phyloP scores from a whole-genome alignment of 2,329 filamentous ascomycete genomes.

The Rutstroemia sp. region DNA sequence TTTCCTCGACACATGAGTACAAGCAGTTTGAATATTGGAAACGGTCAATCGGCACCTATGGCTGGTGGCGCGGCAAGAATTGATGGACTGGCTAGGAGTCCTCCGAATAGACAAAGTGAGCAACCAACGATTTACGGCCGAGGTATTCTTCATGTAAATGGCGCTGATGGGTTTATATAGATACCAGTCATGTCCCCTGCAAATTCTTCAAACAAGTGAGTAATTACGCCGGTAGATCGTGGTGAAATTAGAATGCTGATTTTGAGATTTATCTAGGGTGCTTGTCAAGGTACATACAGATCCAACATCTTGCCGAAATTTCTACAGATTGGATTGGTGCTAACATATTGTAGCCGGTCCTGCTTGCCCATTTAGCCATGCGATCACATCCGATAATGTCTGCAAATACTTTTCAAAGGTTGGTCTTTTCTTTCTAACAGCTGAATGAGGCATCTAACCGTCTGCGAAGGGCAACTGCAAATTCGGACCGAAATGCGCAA shows the following conservation, averaged over 20 bases:
- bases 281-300: slow-evolving; percentile 8
- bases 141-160: background rate
- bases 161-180: slow-evolving; percentile 5
- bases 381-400: slow-evolving; percentile 74
- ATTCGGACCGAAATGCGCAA: slow-evolving; percentile 94
- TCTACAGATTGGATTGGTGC: background rate
- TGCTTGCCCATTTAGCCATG: slow-evolving; percentile 93
- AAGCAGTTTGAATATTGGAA: slow-evolving; percentile 7
- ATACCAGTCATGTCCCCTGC: slow-evolving; percentile 11
- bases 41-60: background rate
- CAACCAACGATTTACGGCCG: background rate
- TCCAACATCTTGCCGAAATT: background rate
- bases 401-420: slow-evolving; percentile 99
- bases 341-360: slow-evolving; percentile 55
- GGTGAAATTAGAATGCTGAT: background rate
- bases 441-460: slow-evolving; percentile 17
- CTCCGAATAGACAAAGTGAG: slow-evolving; percentile 11
- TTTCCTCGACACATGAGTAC: slow-evolving; percentile 11
- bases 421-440: slow-evolving; percentile 25
- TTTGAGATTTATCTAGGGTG: background rate
- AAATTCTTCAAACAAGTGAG: slow-evolving; percentile 11
- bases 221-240: background rate
- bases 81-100: slow-evolving; percentile 9
- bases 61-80: background rate
- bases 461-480: slow-evolving; percentile 84